A percentile compares a stretch with the other conserved stretches of the same genome.
Evolutionary conservation across 176 grass and related monocot genomes (phyloP).

Genomic region (Lolium multiflorum): DNA sequence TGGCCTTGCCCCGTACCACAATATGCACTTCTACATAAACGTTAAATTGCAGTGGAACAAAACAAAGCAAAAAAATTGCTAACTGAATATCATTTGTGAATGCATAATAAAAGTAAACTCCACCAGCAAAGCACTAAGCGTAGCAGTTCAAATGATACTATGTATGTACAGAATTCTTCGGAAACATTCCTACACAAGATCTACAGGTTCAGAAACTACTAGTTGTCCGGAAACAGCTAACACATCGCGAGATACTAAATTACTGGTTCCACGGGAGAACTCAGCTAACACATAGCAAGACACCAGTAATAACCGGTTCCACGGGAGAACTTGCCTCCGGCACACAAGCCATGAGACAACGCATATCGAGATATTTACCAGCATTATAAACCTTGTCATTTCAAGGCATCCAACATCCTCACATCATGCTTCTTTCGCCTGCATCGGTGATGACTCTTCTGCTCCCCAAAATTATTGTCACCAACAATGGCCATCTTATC

Average conservation of each 20-base stretch:
- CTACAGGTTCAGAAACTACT: neutral
- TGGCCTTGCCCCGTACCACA: no score
- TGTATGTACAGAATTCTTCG: neutral
- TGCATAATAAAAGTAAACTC: neutral
- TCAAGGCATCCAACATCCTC: slow-evolving; percentile 62
- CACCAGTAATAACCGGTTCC: neutral
- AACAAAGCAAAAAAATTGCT: no score
- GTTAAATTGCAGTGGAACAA: no score
- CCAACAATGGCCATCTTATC: slow-evolving; percentile 60
- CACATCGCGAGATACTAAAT: neutral
- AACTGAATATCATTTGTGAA: neutral
- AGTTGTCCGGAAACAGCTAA: neutral
- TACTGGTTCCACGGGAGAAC: neutral
- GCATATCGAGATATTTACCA: neutral
- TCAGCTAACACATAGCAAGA: neutral
- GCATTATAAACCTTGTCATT: slow-evolving; percentile 14
- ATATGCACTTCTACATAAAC: no score
- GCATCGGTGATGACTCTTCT: slow-evolving; percentile 72
- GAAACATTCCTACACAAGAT: neutral
- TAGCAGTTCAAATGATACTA: neutral
- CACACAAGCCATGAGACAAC: neutral
- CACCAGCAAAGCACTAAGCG: neutral
- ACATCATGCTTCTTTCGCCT: slow-evolving; percentile 78
- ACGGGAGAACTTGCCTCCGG: neutral
- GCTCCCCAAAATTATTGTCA: slow-evolving; percentile 72